phyloP scores from a whole-genome alignment of 2,329 filamentous ascomycete genomes.

The Rhynchosporium agropyri region DNA sequence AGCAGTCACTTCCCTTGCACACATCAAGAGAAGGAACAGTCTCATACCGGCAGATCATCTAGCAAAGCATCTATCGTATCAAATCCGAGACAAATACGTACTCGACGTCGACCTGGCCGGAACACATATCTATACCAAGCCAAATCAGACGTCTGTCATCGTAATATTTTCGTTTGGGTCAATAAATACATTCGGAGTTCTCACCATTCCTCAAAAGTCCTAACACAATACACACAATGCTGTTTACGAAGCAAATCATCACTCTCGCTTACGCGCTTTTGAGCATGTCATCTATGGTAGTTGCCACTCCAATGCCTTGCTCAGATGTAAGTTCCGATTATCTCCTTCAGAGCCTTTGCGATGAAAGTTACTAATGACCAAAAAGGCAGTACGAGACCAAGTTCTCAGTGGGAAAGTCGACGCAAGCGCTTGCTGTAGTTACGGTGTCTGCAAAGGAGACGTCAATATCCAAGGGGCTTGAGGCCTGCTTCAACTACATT shows the following conservation, averaged over 20 bases:
- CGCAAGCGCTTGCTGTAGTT: constrained; percentile 36
- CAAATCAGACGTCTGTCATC: constrained; percentile 11
- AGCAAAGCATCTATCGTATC: constrained; percentile 11
- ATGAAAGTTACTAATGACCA: constrained; percentile 16
- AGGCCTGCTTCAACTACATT: not conserved
- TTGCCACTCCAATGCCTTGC: constrained; percentile 34
- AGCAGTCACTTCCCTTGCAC: not conserved
- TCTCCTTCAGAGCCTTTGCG: not conserved
- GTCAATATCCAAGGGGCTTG: constrained; percentile 35
- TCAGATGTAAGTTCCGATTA: constrained; percentile 31
- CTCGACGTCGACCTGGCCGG: not conserved
- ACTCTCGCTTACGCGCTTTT: constrained; percentile 22
- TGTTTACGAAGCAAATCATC: constrained; percentile 27
- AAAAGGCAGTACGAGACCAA: constrained; percentile 32
- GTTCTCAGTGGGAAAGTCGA: constrained; percentile 36
- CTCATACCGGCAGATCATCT: constrained; percentile 5
- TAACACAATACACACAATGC: not conserved
- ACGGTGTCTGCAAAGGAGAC: constrained; percentile 35
- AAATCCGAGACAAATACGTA: constrained; percentile 11
- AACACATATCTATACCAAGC: not conserved
- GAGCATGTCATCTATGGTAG: constrained; percentile 26
- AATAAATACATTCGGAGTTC: not conserved
- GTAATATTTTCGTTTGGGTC: not conserved
- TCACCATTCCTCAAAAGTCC: too few relatives aligned
- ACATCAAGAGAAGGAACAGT: not conserved